Evolutionary conservation across 495 filamentous ascomycete genomes (phyloP).

Genomic region (Mytilinidion resinicola): DNA sequence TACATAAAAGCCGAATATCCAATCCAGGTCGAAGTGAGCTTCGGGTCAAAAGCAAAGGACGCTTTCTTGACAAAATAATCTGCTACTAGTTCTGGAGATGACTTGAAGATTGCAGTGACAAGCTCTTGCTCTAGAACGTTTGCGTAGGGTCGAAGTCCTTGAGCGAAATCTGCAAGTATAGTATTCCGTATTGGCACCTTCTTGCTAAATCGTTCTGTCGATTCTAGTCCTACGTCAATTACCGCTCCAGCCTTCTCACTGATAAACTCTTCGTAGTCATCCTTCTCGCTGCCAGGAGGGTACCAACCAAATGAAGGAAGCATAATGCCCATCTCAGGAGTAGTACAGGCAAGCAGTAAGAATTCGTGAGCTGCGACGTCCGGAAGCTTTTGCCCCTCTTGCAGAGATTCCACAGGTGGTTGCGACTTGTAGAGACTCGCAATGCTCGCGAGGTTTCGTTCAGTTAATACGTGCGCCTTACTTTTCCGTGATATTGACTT

Average conservation of each 20-base stretch:
- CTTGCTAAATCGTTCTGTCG: constrained; percentile 40
- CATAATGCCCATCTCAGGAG: constrained; percentile 61
- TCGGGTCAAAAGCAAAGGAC: constrained; percentile 82
- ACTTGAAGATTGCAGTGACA: constrained; percentile 67
- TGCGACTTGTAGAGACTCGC: constrained; percentile 57
- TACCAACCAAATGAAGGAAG: constrained; percentile 64
- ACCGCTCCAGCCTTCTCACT: constrained; percentile 14
- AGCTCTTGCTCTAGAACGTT: constrained; percentile 76
- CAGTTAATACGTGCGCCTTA: constrained; percentile 66
- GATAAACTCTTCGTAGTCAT: constrained; percentile 37
- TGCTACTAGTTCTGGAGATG: constrained; percentile 75
- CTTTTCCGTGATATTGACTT: constrained; percentile 57
- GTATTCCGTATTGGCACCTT: constrained; percentile 68
- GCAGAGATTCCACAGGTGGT: constrained; percentile 35
- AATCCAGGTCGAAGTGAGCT: constrained; percentile 86
- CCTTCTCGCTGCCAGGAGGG: constrained; percentile 53
- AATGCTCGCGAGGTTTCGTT: constrained; percentile 62
- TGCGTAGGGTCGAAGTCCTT: constrained; percentile 75
- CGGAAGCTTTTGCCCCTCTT: constrained; percentile 40
- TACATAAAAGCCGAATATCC: constrained; percentile 86
- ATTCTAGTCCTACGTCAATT: constrained; percentile 62
- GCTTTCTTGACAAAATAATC: constrained; percentile 76
- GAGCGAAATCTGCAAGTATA: constrained; percentile 66
- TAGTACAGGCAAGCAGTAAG: constrained; percentile 65
- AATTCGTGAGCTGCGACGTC: constrained; percentile 62